phyloP scores from a whole-genome alignment of 106 monocot species.

The Phalaenopsis equestris region DNA sequence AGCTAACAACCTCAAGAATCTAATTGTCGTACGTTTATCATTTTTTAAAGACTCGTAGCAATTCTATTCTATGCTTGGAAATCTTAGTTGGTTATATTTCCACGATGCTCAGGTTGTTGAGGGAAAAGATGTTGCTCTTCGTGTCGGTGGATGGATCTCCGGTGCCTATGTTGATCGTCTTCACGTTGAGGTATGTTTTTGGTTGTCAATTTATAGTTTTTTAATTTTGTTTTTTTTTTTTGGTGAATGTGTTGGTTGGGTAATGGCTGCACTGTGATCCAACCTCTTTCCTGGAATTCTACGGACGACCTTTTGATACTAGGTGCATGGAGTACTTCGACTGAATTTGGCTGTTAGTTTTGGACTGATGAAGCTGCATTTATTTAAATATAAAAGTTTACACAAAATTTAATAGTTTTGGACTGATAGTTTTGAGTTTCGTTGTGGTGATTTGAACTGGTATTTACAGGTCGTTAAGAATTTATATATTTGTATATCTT shows the following conservation, averaged over 20 bases:
- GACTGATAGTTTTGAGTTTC: neutral
- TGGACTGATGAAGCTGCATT: neutral
- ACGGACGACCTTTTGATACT: too few species aligned
- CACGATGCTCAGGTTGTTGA: constrained; percentile 56
- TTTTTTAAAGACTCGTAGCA: too few species aligned
- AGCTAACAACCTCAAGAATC: constrained; percentile 75
- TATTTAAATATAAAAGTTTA: neutral
- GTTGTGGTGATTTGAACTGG: neutral
- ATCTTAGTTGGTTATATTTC: neutral
- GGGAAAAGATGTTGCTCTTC: constrained; percentile 48
- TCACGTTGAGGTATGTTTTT: constrained; percentile 51
- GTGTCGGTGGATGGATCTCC: constrained; percentile 75
- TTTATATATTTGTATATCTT: neutral
- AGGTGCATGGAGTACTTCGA: too few species aligned
- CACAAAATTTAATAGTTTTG: neutral
- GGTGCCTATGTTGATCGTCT: constrained; percentile 81
- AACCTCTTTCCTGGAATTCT: neutral
- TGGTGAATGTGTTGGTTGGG: neutral
- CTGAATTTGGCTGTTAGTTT: neutral
- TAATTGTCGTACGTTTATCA: constrained; percentile 51
- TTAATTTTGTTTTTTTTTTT: neutral
- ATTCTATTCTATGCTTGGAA: neutral
- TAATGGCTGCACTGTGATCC: neutral
- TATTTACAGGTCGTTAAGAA: neutral
- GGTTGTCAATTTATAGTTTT: neutral